Conservation (phyloP, 2,329 filamentous ascomycete species). For the Pseudogymnoascus sp. region DNA sequence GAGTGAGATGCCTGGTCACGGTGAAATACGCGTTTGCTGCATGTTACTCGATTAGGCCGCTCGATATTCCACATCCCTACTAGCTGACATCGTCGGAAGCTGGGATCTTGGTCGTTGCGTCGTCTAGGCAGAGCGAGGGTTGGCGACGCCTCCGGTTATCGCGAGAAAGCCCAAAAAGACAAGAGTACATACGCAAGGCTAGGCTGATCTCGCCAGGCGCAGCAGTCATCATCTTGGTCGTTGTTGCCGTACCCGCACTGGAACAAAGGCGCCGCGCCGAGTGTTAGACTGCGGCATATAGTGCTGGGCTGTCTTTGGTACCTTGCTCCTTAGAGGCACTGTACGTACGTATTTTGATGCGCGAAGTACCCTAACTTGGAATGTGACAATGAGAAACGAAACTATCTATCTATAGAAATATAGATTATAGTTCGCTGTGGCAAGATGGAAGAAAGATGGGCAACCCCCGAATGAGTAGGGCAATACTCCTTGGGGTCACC, state of each 20-base stretch:
- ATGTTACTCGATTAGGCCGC: conserved; percentile 6
- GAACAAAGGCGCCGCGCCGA: not conserved
- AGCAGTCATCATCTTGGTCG: not conserved
- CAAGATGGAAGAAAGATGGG: not conserved
- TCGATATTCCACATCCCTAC: not conserved
- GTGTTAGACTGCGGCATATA: conserved; percentile 3
- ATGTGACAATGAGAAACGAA: not conserved
- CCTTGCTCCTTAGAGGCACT: not conserved
- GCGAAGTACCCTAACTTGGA: not conserved
- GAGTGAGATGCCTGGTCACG: conserved; percentile 2
- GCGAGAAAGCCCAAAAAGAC: not conserved
- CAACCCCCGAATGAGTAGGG: not conserved
- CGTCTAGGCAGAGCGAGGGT: not conserved
- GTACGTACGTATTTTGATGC: not conserved
- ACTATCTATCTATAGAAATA: not conserved
- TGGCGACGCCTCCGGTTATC: not conserved
- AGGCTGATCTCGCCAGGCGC: conserved; percentile 4
- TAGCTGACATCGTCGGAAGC: not conserved
- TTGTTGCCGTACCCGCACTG: not conserved
- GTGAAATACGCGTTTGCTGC: conserved; percentile 3
- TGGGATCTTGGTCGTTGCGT: not conserved
- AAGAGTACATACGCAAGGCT: not conserved
- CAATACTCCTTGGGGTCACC: not conserved
- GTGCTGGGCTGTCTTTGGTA: conserved; percentile 1
- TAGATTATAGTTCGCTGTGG: not conserved